A percentile compares a stretch with the other conserved stretches of the same genome.
phyloP scores from a whole-genome alignment of 306 rosid genomes.

The Coriaria nepalensis region DNA sequence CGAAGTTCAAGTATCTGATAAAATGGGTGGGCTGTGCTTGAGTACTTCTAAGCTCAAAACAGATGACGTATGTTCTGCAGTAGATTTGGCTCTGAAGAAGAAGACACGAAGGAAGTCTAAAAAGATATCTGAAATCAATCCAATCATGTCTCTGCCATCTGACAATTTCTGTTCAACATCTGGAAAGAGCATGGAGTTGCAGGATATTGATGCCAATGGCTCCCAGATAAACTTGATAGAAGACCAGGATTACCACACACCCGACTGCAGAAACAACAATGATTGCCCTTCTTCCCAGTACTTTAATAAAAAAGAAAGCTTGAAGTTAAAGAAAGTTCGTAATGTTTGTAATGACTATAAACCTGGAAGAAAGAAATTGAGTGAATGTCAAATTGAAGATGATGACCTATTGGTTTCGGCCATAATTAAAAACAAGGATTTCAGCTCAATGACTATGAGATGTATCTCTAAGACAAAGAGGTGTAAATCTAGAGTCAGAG shows the following conservation, averaged over 20 bases:
- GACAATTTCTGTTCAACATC: conserved; percentile 24
- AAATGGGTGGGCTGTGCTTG: conserved; percentile 20
- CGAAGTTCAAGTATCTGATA: conserved; percentile 17
- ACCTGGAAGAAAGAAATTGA: conserved; percentile 32
- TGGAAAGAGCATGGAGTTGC: conserved; percentile 26
- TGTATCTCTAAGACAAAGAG: conserved; percentile 34
- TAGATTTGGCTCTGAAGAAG: conserved; percentile 37
- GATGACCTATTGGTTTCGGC: conserved; percentile 88
- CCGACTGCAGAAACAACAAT: conserved; percentile 27
- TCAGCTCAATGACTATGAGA: conserved; percentile 22
- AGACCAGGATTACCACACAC: conserved; percentile 25
- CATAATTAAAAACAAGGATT: conserved; percentile 54
- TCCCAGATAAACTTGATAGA: conserved; percentile 26
- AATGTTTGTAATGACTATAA: conserved; percentile 18
- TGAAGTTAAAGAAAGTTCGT: conserved; percentile 19
- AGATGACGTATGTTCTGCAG: conserved; percentile 28
- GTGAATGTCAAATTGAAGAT: conserved; percentile 62
- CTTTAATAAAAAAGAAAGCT: conserved; percentile 28
- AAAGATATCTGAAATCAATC: conserved; percentile 69
- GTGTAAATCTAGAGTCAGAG: conserved; percentile 35
- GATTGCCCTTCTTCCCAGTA: conserved; percentile 20
- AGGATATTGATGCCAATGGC: conserved; percentile 22
- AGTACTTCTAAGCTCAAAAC: conserved; percentile 21
- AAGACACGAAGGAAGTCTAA: conserved; percentile 65
- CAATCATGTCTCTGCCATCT: conserved; percentile 28